Evolutionary conservation across 306 rosid species (phyloP).

Genomic region (Fagus sylvatica): DNA sequence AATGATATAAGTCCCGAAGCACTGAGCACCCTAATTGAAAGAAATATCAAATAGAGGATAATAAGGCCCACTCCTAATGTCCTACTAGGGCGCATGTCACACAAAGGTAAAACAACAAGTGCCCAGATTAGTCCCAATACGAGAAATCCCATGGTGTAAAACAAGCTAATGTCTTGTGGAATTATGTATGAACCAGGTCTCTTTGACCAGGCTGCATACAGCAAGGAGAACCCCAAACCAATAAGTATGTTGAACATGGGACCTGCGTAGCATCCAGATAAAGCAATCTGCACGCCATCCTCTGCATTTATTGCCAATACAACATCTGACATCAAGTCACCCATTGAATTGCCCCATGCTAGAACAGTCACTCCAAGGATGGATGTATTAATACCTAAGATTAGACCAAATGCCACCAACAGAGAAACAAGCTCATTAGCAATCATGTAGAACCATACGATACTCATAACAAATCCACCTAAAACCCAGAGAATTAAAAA

Average conservation of each 20-base stretch:
- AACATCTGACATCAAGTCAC: constrained; percentile 87
- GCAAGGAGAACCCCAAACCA: constrained; percentile 86
- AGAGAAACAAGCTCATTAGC: constrained; percentile 92
- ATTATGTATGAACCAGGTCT: constrained; percentile 52
- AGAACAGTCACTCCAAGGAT: constrained; percentile 88
- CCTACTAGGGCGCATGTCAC: constrained; percentile 64
- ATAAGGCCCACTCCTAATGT: constrained; percentile 72
- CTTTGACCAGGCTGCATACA: constrained; percentile 63
- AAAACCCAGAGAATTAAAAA: constrained; percentile 78
- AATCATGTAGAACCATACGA: constrained; percentile 92
- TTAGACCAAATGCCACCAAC: constrained; percentile 76
- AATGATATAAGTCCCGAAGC: constrained; percentile 38
- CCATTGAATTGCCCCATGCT: constrained; percentile 99
- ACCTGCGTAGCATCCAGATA: constrained; percentile 95
- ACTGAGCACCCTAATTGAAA: constrained; percentile 52
- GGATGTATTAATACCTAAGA: constrained; percentile 81
- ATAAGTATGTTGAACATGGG: constrained; percentile 95
- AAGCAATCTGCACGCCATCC: constrained; percentile 91
- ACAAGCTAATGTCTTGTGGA: constrained; percentile 67
- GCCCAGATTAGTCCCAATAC: constrained; percentile 71
- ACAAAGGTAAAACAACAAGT: constrained; percentile 57
- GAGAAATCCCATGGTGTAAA: constrained; percentile 72
- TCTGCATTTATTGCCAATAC: constrained; percentile 77
- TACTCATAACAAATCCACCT: constrained; percentile 97
- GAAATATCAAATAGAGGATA: constrained; percentile 60